Percentiles rank a stretch among this genome's conserved stretches.
Evolutionary conservation across 495 filamentous ascomycete species (phyloP).

Genomic region (Penicillium angulare): DNA sequence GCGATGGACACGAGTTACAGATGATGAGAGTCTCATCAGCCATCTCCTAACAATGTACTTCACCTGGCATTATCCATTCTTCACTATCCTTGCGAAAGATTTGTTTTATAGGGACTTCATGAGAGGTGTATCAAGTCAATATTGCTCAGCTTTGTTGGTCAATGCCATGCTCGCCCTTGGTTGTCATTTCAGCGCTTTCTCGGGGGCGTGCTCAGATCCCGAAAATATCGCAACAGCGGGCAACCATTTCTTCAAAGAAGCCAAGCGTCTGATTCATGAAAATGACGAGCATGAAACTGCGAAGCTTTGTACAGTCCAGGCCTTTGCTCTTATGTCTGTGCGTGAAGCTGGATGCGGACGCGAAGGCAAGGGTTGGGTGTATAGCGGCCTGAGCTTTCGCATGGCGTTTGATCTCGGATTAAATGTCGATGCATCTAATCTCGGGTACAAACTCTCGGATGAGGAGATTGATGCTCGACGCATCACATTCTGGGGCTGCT

Average conservation of each 20-base stretch:
- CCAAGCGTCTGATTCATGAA: conserved; percentile 83
- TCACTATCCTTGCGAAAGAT: conserved; percentile 85
- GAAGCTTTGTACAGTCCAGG: conserved; percentile 90
- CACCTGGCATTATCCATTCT: conserved; percentile 96
- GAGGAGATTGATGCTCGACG: conserved; percentile 84
- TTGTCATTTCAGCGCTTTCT: conserved; percentile 86
- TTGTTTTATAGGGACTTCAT: conserved; percentile 88
- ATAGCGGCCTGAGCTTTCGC: conserved; percentile 97
- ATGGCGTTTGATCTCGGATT: conserved; percentile 95
- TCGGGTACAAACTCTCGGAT: conserved; percentile 66
- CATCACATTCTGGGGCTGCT: conserved; percentile 98
- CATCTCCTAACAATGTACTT: conserved; percentile 98
- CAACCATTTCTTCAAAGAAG: conserved; percentile 95
- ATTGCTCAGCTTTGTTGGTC: conserved; percentile 87
- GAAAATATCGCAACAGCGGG: conserved; percentile 82
- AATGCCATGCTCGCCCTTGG: conserved; percentile 96
- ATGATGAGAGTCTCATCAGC: conserved; percentile 71
- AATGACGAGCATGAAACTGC: conserved; percentile 94
- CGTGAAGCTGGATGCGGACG: conserved; percentile 93
- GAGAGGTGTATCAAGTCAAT: conserved; percentile 59
- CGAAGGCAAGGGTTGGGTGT: conserved; percentile 96
- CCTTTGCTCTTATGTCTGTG: conserved; percentile 92
- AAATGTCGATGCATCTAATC: conserved; percentile 75
- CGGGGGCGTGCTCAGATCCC: conserved; percentile 65
- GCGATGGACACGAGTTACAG: conserved; percentile 86